These are phyloP conservation scores for Aspergillus aculeatinus DNA, from an alignment of 2,329 filamentous ascomycete genomes.

Conservation along the genomic window DNA sequence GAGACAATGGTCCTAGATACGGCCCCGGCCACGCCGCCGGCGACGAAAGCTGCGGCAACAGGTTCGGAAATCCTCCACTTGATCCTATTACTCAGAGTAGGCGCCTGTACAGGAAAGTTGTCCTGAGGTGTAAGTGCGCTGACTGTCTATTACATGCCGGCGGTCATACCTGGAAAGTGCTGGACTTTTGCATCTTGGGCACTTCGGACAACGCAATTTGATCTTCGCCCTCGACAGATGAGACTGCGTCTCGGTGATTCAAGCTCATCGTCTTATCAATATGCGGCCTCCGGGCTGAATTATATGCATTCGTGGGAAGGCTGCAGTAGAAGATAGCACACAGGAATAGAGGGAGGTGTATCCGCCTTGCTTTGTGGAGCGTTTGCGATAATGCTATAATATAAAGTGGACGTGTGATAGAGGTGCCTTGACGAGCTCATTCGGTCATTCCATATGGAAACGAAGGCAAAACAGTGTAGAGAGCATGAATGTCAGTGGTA, in stretches of 20 bases:
- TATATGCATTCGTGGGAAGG: too few relatives aligned
- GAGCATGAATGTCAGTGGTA: too few relatives aligned
- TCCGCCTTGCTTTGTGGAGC: too few relatives aligned
- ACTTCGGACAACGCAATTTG: neutral
- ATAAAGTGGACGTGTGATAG: too few relatives aligned
- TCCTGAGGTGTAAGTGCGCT: slow-evolving; percentile 20
- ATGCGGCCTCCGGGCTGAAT: too few relatives aligned
- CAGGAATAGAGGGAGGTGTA: too few relatives aligned
- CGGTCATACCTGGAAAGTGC: slow-evolving; percentile 23
- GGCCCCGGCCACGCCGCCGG: slow-evolving; percentile 88
- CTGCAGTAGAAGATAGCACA: too few relatives aligned
- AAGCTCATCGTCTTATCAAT: neutral
- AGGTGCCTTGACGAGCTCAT: too few relatives aligned
- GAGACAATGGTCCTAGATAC: slow-evolving; percentile 98
- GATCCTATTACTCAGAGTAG: slow-evolving; percentile 25
- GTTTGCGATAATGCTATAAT: too few relatives aligned
- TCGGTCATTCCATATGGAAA: too few relatives aligned
- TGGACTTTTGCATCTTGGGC: slow-evolving; percentile 4
- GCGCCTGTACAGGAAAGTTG: slow-evolving; percentile 11
- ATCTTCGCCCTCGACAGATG: neutral
- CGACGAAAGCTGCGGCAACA: slow-evolving; percentile 86
- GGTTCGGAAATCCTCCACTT: slow-evolving; percentile 68
- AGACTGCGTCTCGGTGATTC: neutral
- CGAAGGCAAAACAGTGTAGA: too few relatives aligned
- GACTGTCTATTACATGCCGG: slow-evolving; percentile 1